Evolutionary conservation across 768 basidiomycete genomes (phyloP).

Genomic region (Tylopilus vinaceipallidus): DNA sequence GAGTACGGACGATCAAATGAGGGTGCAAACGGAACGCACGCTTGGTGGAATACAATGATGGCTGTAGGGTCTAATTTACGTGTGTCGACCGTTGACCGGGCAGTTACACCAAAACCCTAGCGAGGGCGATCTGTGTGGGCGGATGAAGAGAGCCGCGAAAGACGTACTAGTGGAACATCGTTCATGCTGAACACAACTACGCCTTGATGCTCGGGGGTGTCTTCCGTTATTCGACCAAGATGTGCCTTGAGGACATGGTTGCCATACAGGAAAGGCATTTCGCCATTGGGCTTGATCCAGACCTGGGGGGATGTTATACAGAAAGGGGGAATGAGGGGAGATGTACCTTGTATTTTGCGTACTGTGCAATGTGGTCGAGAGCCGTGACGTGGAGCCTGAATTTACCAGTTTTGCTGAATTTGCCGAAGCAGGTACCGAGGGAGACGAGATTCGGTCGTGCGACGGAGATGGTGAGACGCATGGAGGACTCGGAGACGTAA

Average conservation of each 20-base stretch:
- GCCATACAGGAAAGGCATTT: slow-evolving; percentile 99
- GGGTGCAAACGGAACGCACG: slow-evolving; percentile 44
- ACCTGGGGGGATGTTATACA: slow-evolving; percentile 54
- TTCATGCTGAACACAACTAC: slow-evolving; percentile 96
- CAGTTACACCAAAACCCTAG: slow-evolving; percentile 98
- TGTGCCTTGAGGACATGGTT: slow-evolving; percentile 99
- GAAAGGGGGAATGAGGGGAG: neutral
- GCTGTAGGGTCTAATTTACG: slow-evolving; percentile 95
- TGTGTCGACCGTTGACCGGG: slow-evolving; percentile 93
- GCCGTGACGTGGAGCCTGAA: slow-evolving; percentile 97
- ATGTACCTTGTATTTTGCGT: slow-evolving; percentile 93
- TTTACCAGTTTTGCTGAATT: slow-evolving; percentile 95
- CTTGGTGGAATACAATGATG: slow-evolving; percentile 98
- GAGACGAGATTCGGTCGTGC: slow-evolving; percentile 90
- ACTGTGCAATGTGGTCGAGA: slow-evolving; percentile 90
- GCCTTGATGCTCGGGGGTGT: slow-evolving; percentile 98
- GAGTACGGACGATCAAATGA: slow-evolving; percentile 2
- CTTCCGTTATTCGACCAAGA: slow-evolving; percentile 97
- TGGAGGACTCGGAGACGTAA: slow-evolving; percentile 94
- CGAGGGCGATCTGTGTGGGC: slow-evolving; percentile 3
- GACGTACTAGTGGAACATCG: slow-evolving; percentile 82
- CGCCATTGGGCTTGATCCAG: slow-evolving; percentile 99
- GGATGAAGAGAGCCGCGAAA: neutral
- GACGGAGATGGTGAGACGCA: slow-evolving; percentile 89
- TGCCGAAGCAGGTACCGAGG: slow-evolving; percentile 95